Evolutionary conservation across 441 rosid species (phyloP).

Genomic region (Theobroma grandiflorum): DNA sequence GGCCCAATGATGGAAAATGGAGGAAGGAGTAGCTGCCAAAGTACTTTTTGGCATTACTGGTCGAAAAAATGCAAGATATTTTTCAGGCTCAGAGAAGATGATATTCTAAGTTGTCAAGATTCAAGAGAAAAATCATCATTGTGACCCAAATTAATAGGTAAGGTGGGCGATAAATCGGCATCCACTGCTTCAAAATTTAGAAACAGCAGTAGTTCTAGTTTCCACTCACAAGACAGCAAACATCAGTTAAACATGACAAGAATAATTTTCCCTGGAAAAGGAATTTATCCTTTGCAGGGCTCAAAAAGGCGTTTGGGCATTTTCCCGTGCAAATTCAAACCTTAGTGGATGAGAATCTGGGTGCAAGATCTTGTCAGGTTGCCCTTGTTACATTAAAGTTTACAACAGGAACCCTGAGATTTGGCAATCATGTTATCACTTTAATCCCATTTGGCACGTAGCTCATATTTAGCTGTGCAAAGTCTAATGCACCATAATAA

Average conservation of each 20-base stretch:
- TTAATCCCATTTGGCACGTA: not conserved
- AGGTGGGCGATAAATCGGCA: not conserved
- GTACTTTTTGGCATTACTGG: not conserved
- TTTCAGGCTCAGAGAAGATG: not conserved
- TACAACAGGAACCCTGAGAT: not conserved
- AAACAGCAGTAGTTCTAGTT: not conserved
- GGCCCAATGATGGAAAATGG: slow-evolving; percentile 4
- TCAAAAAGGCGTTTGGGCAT: not conserved
- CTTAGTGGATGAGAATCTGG: not conserved
- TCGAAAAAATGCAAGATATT: not conserved
- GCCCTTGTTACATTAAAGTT: not conserved
- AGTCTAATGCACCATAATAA: not conserved
- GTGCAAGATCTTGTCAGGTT: slow-evolving; percentile 4
- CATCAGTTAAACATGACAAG: not conserved
- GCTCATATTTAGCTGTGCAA: not conserved
- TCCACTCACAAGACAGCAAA: not conserved
- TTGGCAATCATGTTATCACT: slow-evolving; percentile 15
- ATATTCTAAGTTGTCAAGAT: not conserved
- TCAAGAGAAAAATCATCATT: slow-evolving; percentile 9
- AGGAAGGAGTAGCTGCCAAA: not conserved
- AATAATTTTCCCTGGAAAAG: not conserved
- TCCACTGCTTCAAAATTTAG: slow-evolving; percentile 12
- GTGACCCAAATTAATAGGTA: too few species aligned
- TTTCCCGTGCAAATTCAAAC: not conserved
- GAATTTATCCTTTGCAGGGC: not conserved